A percentile compares a stretch with the other conserved stretches of the same genome.
These are phyloP conservation scores for Boechera stricta DNA, from an alignment of 345 rosid species.

Conservation along the genomic window DNA sequence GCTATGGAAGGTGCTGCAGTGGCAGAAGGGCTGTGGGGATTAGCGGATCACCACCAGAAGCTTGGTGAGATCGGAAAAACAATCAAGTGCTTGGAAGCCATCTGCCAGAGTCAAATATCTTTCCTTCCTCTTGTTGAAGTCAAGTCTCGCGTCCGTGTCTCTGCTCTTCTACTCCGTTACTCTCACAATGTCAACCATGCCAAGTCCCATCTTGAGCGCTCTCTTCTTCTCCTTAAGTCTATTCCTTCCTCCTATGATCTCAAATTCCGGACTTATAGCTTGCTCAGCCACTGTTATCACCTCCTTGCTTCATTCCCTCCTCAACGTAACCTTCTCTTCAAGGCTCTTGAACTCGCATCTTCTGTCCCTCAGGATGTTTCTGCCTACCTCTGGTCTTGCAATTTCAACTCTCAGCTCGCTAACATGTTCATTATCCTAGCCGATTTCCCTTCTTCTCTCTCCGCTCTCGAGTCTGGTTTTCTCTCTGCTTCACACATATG, in stretches of 20 bases:
- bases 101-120: conserved; percentile 73
- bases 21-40: conserved; percentile 93
- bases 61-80: conserved; percentile 73
- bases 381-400: conserved; percentile 82
- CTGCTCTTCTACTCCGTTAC: conserved; percentile 83
- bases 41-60: conserved; percentile 83
- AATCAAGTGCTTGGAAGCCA: conserved; percentile 88
- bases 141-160: conserved; percentile 84
- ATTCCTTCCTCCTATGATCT: conserved; percentile 88
- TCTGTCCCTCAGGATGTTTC: conserved; percentile 55
- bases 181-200: conserved; percentile 83
- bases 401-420: conserved; percentile 96
- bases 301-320: conserved; percentile 81
- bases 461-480: conserved; percentile 72
- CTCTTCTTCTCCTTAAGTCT: conserved; percentile 54
- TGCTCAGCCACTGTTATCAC: conserved; percentile 92
- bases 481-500: conserved; percentile 62
- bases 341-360: conserved; percentile 73
- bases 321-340: conserved; percentile 77
- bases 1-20: conserved; percentile 63
- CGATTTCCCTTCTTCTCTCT: conserved; percentile 68
- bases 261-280: conserved; percentile 78
- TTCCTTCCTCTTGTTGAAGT: conserved; percentile 86
- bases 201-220: conserved; percentile 90
- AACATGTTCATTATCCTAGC: conserved; percentile 82